Percentiles rank a stretch among this genome's conserved stretches.
Evolutionary conservation across 805 yeast species (phyloP).

Genomic region (Starmerella gropengiesseri): DNA sequence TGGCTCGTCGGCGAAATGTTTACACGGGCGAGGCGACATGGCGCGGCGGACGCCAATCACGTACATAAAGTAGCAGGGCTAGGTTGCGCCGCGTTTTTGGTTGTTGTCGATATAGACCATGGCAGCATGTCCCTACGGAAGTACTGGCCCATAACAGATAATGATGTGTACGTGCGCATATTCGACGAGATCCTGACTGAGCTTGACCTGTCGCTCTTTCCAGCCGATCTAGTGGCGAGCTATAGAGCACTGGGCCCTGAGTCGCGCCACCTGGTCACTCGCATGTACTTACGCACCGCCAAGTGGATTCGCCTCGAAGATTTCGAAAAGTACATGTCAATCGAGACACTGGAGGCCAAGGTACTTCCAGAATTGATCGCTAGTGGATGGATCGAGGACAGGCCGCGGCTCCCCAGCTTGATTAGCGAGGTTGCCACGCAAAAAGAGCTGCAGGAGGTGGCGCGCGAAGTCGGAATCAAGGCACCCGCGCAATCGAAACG

Average conservation of each 20-base stretch:
- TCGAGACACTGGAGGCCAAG: slow-evolving; percentile 13
- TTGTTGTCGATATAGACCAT: neutral
- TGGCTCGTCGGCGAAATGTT: too few species aligned
- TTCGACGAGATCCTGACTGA: slow-evolving; percentile 22
- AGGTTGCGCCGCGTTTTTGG: neutral
- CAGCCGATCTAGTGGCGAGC: neutral
- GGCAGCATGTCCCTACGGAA: slow-evolving; percentile 11
- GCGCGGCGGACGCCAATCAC: too few species aligned
- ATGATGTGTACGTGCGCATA: slow-evolving; percentile 23
- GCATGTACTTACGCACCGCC: slow-evolving; percentile 19
- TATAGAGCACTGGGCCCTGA: slow-evolving; percentile 13
- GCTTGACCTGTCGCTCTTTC: slow-evolving; percentile 17
- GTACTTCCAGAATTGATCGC: slow-evolving; percentile 14
- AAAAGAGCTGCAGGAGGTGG: slow-evolving; percentile 20
- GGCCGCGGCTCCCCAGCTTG: slow-evolving; percentile 12
- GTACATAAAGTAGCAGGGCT: neutral
- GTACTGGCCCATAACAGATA: slow-evolving; percentile 22
- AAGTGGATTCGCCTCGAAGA: slow-evolving; percentile 23
- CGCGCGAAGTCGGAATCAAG: slow-evolving; percentile 14
- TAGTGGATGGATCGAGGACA: slow-evolving; percentile 13
- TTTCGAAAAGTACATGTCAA: slow-evolving; percentile 22
- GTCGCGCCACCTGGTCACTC: slow-evolving; percentile 20
- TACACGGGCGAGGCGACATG: too few species aligned
- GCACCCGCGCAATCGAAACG: slow-evolving; percentile 4
- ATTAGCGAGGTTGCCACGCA: slow-evolving; percentile 20